These are phyloP conservation scores for Sporothrix schenckii DNA, from an alignment of 2,329 filamentous ascomycete genomes.

Conservation along the genomic window DNA sequence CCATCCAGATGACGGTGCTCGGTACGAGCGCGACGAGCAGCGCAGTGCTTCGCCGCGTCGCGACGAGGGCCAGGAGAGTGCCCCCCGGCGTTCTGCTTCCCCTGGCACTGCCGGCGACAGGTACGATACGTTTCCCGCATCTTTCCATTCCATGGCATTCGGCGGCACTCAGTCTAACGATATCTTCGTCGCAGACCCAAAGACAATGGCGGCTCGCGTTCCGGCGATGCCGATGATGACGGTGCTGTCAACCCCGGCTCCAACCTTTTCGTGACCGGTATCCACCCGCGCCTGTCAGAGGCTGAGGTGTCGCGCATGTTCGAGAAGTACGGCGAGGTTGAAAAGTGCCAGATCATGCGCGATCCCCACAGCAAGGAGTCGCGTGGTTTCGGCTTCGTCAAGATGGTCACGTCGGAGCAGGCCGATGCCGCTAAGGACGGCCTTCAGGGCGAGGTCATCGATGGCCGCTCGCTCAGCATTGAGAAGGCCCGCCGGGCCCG, in stretches of 20 bases:
- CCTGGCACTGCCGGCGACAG: conserved; percentile 59
- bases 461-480: conserved; percentile 94
- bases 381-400: conserved; percentile 98
- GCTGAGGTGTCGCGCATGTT: conserved; percentile 92
- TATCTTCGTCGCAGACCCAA: conserved; percentile 46
- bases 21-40: conserved; percentile 65
- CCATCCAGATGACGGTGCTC: conserved; percentile 61
- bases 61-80: conserved; percentile 61
- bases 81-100: conserved; percentile 64
- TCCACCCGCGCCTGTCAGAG: conserved; percentile 88
- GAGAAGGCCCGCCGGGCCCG: conserved; percentile 97
- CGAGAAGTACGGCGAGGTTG: conserved; percentile 97
- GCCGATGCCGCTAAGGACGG: conserved; percentile 97
- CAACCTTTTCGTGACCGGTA: conserved; percentile 98
- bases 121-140: conserved; percentile 43
- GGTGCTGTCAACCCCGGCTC: conserved; percentile 89
- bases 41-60: conserved; percentile 68
- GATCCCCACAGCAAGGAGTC: conserved; percentile 98
- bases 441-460: conserved; percentile 90
- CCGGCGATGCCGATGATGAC: conserved; percentile 66
- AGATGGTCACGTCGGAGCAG: conserved; percentile 94
- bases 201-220: conserved; percentile 47
- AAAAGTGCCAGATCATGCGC: conserved; percentile 99
- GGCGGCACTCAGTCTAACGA: conserved; percentile 39
- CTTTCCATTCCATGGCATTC: conserved; percentile 17